Evolutionary conservation across 1,284 basidiomycete species (phyloP).

Genomic region (Inonotus hispidus): DNA sequence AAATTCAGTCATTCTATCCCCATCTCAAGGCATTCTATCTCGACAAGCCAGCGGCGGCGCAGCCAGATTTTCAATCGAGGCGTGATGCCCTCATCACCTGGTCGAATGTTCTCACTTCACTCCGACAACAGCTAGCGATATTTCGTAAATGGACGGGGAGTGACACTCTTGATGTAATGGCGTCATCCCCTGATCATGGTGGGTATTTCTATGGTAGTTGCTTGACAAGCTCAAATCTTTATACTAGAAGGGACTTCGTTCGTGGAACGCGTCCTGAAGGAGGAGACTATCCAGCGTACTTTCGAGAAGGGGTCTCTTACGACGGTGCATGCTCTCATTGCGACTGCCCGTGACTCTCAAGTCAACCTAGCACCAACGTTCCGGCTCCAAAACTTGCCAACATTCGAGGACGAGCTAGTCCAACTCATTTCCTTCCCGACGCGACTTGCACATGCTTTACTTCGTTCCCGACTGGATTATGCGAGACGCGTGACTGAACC

Average conservation of each 20-base stretch:
- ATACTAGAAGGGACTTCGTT: conserved; percentile 68
- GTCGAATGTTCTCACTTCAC: conserved; percentile 76
- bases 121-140: conserved; percentile 73
- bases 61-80: conserved; percentile 66
- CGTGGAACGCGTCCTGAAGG: conserved; percentile 92
- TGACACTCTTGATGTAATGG: conserved; percentile 82
- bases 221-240: conserved; percentile 32
- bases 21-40: conserved; percentile 72
- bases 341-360: conserved; percentile 84
- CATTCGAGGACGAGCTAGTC: conserved; percentile 89
- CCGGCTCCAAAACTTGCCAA: conserved; percentile 83
- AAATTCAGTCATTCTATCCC: conserved; percentile 85
- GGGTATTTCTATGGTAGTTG: conserved; percentile 34
- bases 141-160: conserved; percentile 90
- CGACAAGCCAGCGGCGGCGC: conserved; percentile 71
- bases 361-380: conserved; percentile 74
- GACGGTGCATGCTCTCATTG: conserved; percentile 82
- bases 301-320: conserved; percentile 93
- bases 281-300: conserved; percentile 89
- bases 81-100: conserved; percentile 87
- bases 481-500: conserved; percentile 88
- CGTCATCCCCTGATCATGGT: conserved; percentile 54
- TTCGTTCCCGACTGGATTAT: conserved; percentile 88
- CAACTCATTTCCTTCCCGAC: conserved; percentile 95
- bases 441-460: conserved; percentile 86